phyloP scores from a whole-genome alignment of 371 early-diverging fungal species.

The Smittium culicis region DNA sequence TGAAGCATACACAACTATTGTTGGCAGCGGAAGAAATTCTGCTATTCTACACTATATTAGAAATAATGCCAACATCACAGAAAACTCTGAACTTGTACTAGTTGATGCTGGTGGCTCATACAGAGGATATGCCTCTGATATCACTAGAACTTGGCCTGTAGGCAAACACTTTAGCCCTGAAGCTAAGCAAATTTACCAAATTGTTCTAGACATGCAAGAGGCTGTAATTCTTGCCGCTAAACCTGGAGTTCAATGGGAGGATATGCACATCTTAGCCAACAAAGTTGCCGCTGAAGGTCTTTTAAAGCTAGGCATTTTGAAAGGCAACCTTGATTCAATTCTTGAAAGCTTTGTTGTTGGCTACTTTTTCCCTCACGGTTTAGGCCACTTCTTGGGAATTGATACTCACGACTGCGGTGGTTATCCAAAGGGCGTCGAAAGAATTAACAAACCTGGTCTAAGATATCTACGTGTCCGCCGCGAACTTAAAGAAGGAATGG shows the following conservation, averaged over 20 bases:
- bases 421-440: constrained; percentile 61
- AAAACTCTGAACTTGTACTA: constrained; percentile 47
- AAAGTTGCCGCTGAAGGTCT: constrained; percentile 62
- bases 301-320: constrained; percentile 52
- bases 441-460: constrained; percentile 67
- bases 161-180: constrained; percentile 62
- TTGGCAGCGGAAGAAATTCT: constrained; percentile 63
- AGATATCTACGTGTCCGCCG: constrained; percentile 79
- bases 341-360: constrained; percentile 57
- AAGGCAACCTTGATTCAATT: constrained; percentile 50
- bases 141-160: constrained; percentile 80
- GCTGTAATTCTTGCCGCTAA: constrained; percentile 46
- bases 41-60: constrained; percentile 71
- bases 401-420: constrained; percentile 85
- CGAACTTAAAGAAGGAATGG: constrained; percentile 58
- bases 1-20: constrained; percentile 78
- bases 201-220: constrained; percentile 76
- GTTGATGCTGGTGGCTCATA: constrained; percentile 82
- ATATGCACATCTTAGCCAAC: constrained; percentile 67
- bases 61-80: constrained; percentile 35
- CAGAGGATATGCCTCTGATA: constrained; percentile 71
- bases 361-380: constrained; percentile 84
- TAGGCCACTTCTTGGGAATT: constrained; percentile 56
- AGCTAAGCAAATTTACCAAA: constrained; percentile 60
- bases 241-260: constrained; percentile 76